Percentiles rank a stretch among this genome's conserved stretches.
Evolutionary conservation across 129 eudicot genomes (phyloP).

Genomic region (Heracleum sosnowskyi): DNA sequence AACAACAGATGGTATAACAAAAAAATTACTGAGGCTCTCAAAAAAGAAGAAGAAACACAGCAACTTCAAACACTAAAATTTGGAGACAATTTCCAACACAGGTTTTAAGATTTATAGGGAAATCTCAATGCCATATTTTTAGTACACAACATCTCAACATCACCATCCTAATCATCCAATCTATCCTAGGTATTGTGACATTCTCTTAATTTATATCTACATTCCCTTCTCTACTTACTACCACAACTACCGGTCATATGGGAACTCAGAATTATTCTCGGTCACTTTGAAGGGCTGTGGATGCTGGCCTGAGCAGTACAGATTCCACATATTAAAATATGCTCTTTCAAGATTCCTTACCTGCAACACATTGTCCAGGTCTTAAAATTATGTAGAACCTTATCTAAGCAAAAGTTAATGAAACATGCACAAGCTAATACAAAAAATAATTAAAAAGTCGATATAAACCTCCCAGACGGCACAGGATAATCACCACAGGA

Average conservation of each 20-base stretch:
- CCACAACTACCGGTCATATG: slow-evolving; percentile 49
- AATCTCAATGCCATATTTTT: not conserved
- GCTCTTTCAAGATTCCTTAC: slow-evolving; percentile 81
- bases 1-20: not conserved
- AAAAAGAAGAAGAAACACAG: not conserved
- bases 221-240: slow-evolving; percentile 12
- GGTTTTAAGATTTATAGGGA: not conserved
- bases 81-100: not conserved
- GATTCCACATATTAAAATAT: slow-evolving; percentile 91
- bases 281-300: slow-evolving; percentile 80
- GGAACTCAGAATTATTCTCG: slow-evolving; percentile 72
- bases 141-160: not conserved
- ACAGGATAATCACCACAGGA: too few species aligned
- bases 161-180: not conserved
- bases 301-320: slow-evolving; percentile 72
- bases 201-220: slow-evolving; percentile 23
- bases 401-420: not conserved
- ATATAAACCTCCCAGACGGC: not conserved
- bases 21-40: not conserved
- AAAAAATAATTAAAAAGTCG: not conserved
- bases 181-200: not conserved
- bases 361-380: slow-evolving; percentile 25
- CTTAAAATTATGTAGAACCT: not conserved
- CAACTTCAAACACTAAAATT: not conserved
- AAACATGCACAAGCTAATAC: not conserved